Conservation (phyloP, 2,329 filamentous ascomycete species). For the Epichloe glyceriae region DNA sequence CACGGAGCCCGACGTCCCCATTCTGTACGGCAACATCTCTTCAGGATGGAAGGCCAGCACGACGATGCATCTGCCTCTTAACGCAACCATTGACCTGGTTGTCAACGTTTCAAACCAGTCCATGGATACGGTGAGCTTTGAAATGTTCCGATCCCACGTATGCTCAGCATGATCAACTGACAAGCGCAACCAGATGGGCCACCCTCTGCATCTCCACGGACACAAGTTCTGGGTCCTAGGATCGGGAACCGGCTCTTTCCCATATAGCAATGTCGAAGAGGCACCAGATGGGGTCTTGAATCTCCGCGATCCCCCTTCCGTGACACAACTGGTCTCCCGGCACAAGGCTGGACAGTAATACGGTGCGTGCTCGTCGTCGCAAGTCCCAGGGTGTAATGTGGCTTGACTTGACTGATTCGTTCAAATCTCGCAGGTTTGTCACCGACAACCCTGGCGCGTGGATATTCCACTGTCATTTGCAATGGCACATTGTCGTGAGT, state of each 20-base stretch:
- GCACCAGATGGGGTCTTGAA: conserved; percentile 1
- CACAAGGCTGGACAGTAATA: conserved; percentile 1
- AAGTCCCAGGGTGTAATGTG: neutral
- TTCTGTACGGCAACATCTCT: neutral
- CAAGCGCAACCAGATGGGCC: neutral
- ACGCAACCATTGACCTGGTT: conserved; percentile 2
- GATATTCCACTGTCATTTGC: conserved; percentile 5
- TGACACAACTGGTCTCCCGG: conserved; percentile 1
- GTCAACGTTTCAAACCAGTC: conserved; percentile 1
- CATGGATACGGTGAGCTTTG: conserved; percentile 1
- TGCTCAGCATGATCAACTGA: too few relatives aligned
- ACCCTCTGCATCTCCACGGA: conserved; percentile 3
- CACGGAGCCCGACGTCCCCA: conserved; percentile 1
- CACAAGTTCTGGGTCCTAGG: conserved; percentile 6
- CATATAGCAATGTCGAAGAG: neutral
- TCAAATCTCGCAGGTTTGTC: neutral
- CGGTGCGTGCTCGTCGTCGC: neutral
- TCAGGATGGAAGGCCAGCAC: conserved; percentile 4
- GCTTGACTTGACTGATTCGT: too few relatives aligned
- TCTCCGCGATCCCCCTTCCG: conserved; percentile 1
- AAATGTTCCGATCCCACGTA: too few relatives aligned
- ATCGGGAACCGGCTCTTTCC: conserved; percentile 1
- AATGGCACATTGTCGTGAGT: conserved; percentile 4
- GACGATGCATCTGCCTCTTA: conserved; percentile 1
- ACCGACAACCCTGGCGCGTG: conserved; percentile 4